Evolutionary conservation across 495 filamentous ascomycete genomes (phyloP), one percentile per base, ranked within the genome.

Genomic region (Penicillium atrosanguineum): DNA sequence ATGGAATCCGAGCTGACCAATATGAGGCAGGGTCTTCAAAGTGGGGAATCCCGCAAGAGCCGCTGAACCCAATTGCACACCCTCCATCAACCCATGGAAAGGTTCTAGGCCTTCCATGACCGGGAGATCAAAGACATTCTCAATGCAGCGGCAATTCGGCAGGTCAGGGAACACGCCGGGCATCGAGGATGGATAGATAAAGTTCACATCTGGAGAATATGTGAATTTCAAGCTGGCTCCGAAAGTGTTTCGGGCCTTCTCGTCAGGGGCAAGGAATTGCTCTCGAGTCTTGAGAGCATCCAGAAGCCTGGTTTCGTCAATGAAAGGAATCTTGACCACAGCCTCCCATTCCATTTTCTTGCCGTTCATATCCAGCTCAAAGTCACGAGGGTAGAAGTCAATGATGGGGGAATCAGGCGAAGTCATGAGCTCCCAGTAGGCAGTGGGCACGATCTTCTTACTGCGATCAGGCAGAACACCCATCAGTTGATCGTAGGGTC

Each of bases 261-360:
- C 90, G 1, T 84, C 86, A 1, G 86, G 80, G 2, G 81, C 83
- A 19, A 99, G 79, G 23, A 87, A 75, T 42, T 85, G 73, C 52
- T 97, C 90, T 64, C 84, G 90, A 11, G 89, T 86, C 16, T 79
- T 86, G 83, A 99, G 94, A 11, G 93, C 95, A 31, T 76, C 73
- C 36, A 99, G 76, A 16, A 99, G 73, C 4, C 95, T 81, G 46
- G 82, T 79, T 66, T 97, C 92, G 28, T 97, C 91, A 60, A 99
- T 99, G 71, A 99, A 99, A 0, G 95, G 95, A 56, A 99, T 97
- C 72, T 96, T 97, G 48, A 97, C 91, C 37, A 99, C 92, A 28
- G 94, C 95, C 63, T 99, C 95, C 95, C 95, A 99, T 59, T 97
- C 95, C 91, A 95, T 95, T 76, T 96, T 99, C 79, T 99, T 99